Evolutionary conservation across 2,329 filamentous ascomycete species (phyloP).

Genomic region (Immersiporthe knoxdaviesiana): DNA sequence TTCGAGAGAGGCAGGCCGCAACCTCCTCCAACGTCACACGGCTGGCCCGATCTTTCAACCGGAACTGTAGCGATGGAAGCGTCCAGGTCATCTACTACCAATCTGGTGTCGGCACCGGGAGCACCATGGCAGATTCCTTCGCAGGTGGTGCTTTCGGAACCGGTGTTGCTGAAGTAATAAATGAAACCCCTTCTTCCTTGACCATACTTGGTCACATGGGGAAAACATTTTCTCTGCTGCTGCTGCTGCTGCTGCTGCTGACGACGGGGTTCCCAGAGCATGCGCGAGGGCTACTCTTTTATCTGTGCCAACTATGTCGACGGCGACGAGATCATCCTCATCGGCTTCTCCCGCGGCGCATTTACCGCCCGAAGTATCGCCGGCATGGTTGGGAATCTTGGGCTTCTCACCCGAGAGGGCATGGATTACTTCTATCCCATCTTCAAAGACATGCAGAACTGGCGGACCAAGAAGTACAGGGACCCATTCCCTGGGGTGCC

Average conservation of each 20-base stretch:
- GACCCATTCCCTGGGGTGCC: slow-evolving; percentile 53
- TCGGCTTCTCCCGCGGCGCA: slow-evolving; percentile 62
- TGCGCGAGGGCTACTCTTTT: slow-evolving; percentile 66
- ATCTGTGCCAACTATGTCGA: slow-evolving; percentile 64
- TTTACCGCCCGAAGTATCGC: slow-evolving; percentile 62
- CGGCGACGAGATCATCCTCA: slow-evolving; percentile 59
- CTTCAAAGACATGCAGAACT: slow-evolving; percentile 61
- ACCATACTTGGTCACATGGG: background rate
- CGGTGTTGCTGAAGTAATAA: slow-evolving; percentile 55
- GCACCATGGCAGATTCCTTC: slow-evolving; percentile 52
- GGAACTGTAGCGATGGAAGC: slow-evolving; percentile 52
- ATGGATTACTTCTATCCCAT: slow-evolving; percentile 59
- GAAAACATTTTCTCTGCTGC: no score
- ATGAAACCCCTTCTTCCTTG: background rate
- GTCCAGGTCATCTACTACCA: slow-evolving; percentile 65
- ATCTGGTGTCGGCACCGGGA: slow-evolving; percentile 61
- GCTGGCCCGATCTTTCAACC: slow-evolving; percentile 60
- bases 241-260: background rate
- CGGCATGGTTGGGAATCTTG: slow-evolving; percentile 55
- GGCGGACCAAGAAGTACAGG: slow-evolving; percentile 48
- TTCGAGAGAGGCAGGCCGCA: slow-evolving; percentile 51
- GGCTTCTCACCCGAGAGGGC: slow-evolving; percentile 56
- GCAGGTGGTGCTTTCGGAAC: slow-evolving; percentile 59
- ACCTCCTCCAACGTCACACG: slow-evolving; percentile 64
- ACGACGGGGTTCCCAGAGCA: slow-evolving; percentile 42